These are phyloP conservation scores for Pelagophyceae sp. DNA, from an alignment of 352 stramenopile genomes.

Conservation along the genomic window DNA sequence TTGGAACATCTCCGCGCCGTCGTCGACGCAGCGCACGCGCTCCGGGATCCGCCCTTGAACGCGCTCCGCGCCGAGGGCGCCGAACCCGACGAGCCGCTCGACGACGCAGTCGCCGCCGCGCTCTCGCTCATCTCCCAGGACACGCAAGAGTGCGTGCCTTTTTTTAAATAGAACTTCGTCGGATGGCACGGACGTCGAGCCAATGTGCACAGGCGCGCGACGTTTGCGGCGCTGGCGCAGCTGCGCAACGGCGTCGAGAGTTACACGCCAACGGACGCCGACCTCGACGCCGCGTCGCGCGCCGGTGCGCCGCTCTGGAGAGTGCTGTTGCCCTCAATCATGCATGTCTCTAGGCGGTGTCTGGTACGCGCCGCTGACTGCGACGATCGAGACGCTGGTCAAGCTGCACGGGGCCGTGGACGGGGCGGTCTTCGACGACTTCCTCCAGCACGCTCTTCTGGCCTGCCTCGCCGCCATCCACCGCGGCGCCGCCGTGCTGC, in stretches of 20 bases:
- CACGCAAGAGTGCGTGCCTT: not conserved
- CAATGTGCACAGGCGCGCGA: no score
- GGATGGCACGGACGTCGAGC: no score
- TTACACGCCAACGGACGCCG: not conserved
- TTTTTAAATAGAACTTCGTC: no score
- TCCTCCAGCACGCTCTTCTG: not conserved
- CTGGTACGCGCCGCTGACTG: not conserved
- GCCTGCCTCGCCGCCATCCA: not conserved
- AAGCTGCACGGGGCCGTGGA: conserved; percentile 4
- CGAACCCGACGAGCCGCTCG: not conserved
- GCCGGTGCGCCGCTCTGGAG: no score
- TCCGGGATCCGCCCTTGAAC: no score
- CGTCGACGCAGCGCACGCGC: not conserved
- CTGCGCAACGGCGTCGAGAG: not conserved
- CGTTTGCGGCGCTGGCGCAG: no score
- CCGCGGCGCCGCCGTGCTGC: no score
- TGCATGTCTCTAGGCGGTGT: not conserved
- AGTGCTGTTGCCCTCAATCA: no score
- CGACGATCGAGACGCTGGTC: not conserved
- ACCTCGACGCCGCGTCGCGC: not conserved
- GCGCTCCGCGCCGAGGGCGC: not conserved
- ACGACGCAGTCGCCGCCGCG: not conserved
- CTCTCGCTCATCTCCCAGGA: not conserved
- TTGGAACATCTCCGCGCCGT: not conserved
- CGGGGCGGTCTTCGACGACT: conserved; percentile 3